phyloP scores from a whole-genome alignment of 495 filamentous ascomycete genomes.

The Penicillium coffeae region DNA sequence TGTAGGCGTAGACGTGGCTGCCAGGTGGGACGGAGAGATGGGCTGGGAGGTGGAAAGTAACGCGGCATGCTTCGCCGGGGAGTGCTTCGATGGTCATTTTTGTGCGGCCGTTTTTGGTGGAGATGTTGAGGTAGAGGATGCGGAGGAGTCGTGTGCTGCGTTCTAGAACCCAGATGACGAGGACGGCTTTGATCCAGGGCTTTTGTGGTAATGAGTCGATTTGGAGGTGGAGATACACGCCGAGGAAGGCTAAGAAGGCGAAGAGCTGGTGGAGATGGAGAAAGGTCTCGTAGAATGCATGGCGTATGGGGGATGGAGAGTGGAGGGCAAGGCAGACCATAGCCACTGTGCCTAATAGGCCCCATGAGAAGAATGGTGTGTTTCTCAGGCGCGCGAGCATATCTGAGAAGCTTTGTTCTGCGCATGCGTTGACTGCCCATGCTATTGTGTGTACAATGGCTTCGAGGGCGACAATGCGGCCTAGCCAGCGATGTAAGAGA shows the following conservation, averaged over 20 bases:
- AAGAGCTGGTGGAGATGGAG: constrained; percentile 72
- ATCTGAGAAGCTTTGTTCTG: constrained; percentile 42
- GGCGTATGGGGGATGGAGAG: constrained; percentile 70
- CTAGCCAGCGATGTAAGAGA: constrained; percentile 91
- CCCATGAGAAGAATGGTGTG: constrained; percentile 58
- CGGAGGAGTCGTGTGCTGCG: constrained; percentile 52
- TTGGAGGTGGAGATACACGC: constrained; percentile 67
- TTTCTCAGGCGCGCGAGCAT: constrained; percentile 57
- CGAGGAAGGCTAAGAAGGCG: constrained; percentile 59
- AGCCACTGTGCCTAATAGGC: constrained; percentile 47
- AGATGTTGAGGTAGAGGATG: constrained; percentile 58
- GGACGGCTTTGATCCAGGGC: constrained; percentile 56
- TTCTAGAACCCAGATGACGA: constrained; percentile 64
- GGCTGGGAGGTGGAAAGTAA: constrained; percentile 72
- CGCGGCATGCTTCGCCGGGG: constrained; percentile 52
- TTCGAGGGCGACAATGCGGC: constrained; percentile 78
- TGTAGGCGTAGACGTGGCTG: constrained; percentile 77
- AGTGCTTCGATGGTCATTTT: constrained; percentile 47
- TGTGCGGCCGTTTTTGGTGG: constrained; percentile 33
- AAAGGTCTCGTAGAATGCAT: constrained; percentile 90
- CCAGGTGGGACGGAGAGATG: constrained; percentile 71
- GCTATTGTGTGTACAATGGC: constrained; percentile 68
- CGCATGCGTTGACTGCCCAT: constrained; percentile 55
- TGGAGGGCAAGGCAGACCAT: constrained; percentile 65
- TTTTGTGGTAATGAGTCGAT: constrained; percentile 57